These are phyloP conservation scores for Linum usitatissimum DNA, from an alignment of 345 rosid species.

Conservation along the genomic window DNA sequence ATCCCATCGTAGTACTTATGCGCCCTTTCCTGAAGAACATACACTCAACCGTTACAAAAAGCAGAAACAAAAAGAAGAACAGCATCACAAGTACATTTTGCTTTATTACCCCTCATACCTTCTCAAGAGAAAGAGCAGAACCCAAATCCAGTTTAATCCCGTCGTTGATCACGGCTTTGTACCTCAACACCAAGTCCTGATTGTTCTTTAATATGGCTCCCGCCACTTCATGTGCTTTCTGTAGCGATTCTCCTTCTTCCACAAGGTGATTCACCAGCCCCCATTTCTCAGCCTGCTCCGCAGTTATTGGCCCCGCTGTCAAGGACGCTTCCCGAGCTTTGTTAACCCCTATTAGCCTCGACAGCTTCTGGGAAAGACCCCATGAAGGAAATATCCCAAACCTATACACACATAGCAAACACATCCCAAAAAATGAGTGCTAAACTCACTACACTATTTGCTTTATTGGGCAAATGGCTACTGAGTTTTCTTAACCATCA, in stretches of 20 bases:
- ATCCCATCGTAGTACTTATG: slow-evolving; percentile 64
- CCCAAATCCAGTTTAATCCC: slow-evolving; percentile 69
- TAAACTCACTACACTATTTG: no score
- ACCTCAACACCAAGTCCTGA: slow-evolving; percentile 61
- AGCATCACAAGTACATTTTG: neutral
- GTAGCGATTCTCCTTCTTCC: slow-evolving; percentile 46
- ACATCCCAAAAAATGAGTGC: neutral
- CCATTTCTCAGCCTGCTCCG: slow-evolving; percentile 73
- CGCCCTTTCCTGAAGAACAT: slow-evolving; percentile 54
- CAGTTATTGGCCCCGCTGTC: slow-evolving; percentile 50
- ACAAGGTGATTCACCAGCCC: slow-evolving; percentile 83
- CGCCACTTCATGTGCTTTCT: slow-evolving; percentile 60
- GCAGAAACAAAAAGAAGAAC: neutral
- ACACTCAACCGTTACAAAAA: neutral
- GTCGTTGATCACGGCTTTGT: slow-evolving; percentile 71
- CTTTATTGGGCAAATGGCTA: no score
- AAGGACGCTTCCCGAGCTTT: slow-evolving; percentile 79
- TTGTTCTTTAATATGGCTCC: slow-evolving; percentile 57
- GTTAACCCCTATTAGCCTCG: slow-evolving; percentile 65
- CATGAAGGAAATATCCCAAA: slow-evolving; percentile 94
- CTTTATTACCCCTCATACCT: slow-evolving; percentile 32
- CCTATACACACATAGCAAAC: slow-evolving; percentile 22
- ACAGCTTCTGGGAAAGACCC: slow-evolving; percentile 91
- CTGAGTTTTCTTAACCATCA: no score
- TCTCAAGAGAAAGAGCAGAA: slow-evolving; percentile 63